Conservation (phyloP, 2,329 filamentous ascomycete species). For the Trichothecium roseum region DNA sequence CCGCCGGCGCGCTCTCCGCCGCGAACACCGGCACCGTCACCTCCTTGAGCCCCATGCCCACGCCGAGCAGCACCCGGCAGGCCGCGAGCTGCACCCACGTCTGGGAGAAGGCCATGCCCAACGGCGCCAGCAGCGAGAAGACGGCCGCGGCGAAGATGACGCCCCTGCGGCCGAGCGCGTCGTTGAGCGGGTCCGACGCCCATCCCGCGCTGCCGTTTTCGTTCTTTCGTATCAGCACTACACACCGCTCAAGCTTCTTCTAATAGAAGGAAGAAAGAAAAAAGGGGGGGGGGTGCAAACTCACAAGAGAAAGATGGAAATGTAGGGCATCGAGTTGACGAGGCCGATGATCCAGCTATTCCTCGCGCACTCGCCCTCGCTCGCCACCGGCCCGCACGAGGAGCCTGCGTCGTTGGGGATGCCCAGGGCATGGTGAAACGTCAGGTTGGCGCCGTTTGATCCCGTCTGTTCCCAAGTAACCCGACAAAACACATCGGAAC, state of each 20-base stretch:
- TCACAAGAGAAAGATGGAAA: conserved; percentile 27
- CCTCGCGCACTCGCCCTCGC: conserved; percentile 19
- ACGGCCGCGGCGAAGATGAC: conserved; percentile 64
- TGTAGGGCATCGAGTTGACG: conserved; percentile 40
- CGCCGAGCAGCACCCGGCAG: conserved; percentile 56
- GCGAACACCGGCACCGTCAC: conserved; percentile 62
- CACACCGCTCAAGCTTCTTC: too few relatives aligned
- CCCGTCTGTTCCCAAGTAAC: conserved; percentile 37
- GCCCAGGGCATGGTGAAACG: conserved; percentile 39
- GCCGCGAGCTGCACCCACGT: conserved; percentile 59
- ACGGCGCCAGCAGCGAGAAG: conserved; percentile 55
- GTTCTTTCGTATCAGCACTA: conserved; percentile 31
- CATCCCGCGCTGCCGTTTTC: conserved; percentile 33
- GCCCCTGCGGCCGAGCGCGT: conserved; percentile 31
- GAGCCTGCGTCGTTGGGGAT: conserved; percentile 19
- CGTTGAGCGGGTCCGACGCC: conserved; percentile 53
- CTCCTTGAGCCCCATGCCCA: conserved; percentile 59
- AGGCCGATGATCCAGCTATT: conserved; percentile 36
- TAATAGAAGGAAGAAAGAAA: too few relatives aligned
- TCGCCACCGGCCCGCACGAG: conserved; percentile 19
- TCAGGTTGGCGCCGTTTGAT: conserved; percentile 50
- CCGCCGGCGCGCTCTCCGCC: conserved; percentile 59
- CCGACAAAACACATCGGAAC: too few relatives aligned
- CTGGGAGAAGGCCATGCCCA: conserved; percentile 54
- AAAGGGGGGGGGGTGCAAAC: conserved; percentile 27